Conservation (phyloP, 495 filamentous ascomycete species). For the Acidomyces sp. region DNA sequence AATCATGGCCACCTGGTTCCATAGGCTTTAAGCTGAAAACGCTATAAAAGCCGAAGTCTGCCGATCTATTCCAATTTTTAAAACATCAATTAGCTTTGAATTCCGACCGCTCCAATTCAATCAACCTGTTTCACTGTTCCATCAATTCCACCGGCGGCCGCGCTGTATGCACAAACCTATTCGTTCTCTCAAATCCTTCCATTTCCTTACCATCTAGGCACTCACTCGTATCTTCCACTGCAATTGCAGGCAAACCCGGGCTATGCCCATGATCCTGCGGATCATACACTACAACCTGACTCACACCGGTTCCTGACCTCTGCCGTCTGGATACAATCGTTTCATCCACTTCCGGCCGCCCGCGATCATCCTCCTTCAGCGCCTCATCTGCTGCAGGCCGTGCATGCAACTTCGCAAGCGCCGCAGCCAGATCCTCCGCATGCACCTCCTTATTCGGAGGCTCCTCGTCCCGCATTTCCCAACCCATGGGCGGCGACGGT, state of each 20-base stretch:
- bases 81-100: too few species aligned
- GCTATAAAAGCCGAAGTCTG: too few species aligned
- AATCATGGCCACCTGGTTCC: too few species aligned
- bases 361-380: constrained; percentile 23
- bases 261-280: constrained; percentile 61
- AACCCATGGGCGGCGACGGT: constrained; percentile 80
- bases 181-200: constrained; percentile 36
- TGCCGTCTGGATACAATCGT: constrained; percentile 33
- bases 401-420: constrained; percentile 54
- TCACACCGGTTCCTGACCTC: constrained; percentile 48
- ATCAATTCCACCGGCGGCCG: constrained; percentile 89
- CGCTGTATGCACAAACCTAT: constrained; percentile 57
- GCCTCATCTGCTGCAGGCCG: constrained; percentile 23
- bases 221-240: constrained; percentile 77
- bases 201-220: constrained; percentile 27
- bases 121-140: constrained; percentile 25
- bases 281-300: constrained; percentile 67
- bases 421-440: constrained; percentile 73
- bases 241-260: constrained; percentile 72
- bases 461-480: constrained; percentile 79
- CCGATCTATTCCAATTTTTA: too few species aligned
- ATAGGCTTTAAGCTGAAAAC: too few species aligned
- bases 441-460: constrained; percentile 90
- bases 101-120: too few species aligned
- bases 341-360: constrained; percentile 27